phyloP scores from a whole-genome alignment of 2,329 filamentous ascomycete species.

The Colletotrichum sp. region DNA sequence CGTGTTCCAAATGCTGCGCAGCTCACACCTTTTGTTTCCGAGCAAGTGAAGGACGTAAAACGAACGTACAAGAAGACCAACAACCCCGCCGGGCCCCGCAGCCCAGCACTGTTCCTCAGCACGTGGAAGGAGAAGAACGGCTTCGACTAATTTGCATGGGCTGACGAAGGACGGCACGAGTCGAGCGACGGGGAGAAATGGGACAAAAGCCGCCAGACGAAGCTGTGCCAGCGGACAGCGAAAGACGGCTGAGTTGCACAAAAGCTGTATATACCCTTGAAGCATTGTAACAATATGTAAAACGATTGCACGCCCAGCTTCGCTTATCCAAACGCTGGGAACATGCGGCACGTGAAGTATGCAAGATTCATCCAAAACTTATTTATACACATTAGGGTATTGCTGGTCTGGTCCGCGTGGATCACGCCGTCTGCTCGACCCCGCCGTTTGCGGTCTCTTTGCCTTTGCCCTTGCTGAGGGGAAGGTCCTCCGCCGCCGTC shows the following conservation, averaged over 20 bases:
- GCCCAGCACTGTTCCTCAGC: conserved; percentile 66
- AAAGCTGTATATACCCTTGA: conserved; percentile 18
- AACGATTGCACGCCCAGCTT: background rate
- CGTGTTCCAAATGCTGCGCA: conserved; percentile 36
- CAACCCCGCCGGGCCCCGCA: conserved; percentile 58
- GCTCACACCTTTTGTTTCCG: conserved; percentile 82
- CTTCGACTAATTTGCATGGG: conserved; percentile 48
- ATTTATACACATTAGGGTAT: background rate
- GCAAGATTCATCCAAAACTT: background rate
- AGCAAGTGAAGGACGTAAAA: conserved; percentile 54
- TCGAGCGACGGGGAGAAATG: background rate
- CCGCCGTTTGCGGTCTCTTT: background rate
- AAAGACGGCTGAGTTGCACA: background rate
- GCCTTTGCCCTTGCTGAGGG: conserved; percentile 25
- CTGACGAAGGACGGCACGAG: background rate
- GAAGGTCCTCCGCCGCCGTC: conserved; percentile 54
- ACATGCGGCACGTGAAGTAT: background rate
- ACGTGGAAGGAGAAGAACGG: conserved; percentile 75
- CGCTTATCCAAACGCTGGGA: background rate
- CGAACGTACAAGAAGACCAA: conserved; percentile 56
- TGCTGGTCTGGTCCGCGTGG: background rate
- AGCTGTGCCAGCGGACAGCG: background rate
- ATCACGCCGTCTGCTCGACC: background rate
- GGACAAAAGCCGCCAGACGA: background rate
- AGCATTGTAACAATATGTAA: conserved; percentile 21